Base-by-base conservation (phyloP, 164 flowering plant genomes). In the Macadamia tetraphylla region DNA sequence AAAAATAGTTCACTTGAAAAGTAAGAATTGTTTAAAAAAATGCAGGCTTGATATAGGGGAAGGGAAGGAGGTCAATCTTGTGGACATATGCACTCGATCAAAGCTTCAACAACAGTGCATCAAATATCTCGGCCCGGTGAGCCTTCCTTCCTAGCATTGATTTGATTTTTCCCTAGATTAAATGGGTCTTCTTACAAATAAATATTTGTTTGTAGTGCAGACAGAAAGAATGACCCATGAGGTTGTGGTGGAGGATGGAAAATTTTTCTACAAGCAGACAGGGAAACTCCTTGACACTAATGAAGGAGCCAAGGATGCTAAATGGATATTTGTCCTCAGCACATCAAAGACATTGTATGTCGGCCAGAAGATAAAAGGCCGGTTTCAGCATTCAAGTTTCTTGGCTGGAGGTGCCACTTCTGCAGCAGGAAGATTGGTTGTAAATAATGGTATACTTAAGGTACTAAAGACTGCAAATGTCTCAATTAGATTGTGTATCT, bases 331-430 rank as follows among this genome's bases (percentile, higher is more conserved):
- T 81, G 98, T 94, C 7, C 87, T 94, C 1, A 88, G 98, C 79
- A 83, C 90, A 64, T 87, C 91, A 1, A 90, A 82, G 76, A 76
- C 68, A 13, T 73, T 94, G 78, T 90, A 92, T 65, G 85, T 94
- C 48, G 97, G 92, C 8, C 75, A 77, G 86, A 94, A 94, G 75
- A 80, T 64, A 49, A 94, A 92, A 71, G 98, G 98, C 35, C 81
- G 71, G 7, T 94, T 94, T 81, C 98, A 94, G 56, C 97, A 94
- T 76, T 94, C 98, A 43, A 92, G 98, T 67, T 94, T 94, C 71
- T 75, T 94, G 83, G 95, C 98, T n/a, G 98, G 98, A 49, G 98
- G 98, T 58, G 98, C 97, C 43, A 92, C 97, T 59, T 78, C 88
- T 15, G 86, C 98, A 6, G 98, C 98, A 30, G 97, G 98, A 46